These are phyloP conservation scores for Ogataea ramenticola DNA, from an alignment of 805 yeast species.

Conservation along the genomic window DNA sequence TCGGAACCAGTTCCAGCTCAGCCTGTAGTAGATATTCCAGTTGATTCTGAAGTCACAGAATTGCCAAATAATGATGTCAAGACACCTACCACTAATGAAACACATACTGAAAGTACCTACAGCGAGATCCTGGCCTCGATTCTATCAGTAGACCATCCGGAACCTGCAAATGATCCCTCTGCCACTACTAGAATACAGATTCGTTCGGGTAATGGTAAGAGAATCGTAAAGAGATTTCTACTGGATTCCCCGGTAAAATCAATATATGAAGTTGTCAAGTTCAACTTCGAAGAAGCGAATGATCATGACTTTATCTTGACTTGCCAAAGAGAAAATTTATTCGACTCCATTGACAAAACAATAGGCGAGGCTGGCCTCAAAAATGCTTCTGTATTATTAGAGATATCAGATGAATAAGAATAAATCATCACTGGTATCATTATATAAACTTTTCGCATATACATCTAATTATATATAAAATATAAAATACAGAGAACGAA, in stretches of 20 bases:
- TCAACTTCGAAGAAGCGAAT: slow-evolving; percentile 37
- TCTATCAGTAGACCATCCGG: slow-evolving; percentile 37
- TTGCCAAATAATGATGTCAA: neutral
- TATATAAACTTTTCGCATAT: neutral
- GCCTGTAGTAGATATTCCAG: too few species aligned
- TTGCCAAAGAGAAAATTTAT: slow-evolving; percentile 52
- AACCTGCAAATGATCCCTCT: slow-evolving; percentile 34
- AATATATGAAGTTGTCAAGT: slow-evolving; percentile 64
- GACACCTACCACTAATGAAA: slow-evolving; percentile 4
- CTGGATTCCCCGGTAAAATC: slow-evolving; percentile 48
- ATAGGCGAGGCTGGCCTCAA: slow-evolving; percentile 71
- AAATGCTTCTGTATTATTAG: slow-evolving; percentile 76
- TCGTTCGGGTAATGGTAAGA: slow-evolving; percentile 80
- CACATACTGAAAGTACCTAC: neutral
- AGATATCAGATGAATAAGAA: slow-evolving; percentile 28
- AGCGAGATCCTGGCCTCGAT: slow-evolving; percentile 43
- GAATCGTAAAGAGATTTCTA: slow-evolving; percentile 66
- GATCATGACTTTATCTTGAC: slow-evolving; percentile 49
- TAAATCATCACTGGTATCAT: neutral
- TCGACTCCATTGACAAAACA: slow-evolving; percentile 43
- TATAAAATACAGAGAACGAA: too few species aligned
- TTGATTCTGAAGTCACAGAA: neutral
- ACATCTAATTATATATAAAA: too few species aligned
- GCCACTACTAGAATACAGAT: slow-evolving; percentile 75
- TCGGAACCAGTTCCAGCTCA: slow-evolving; percentile 1